These are phyloP conservation scores for Rhododendron ferrugineum DNA, from an alignment of 148 eudicot species.

Conservation along the genomic window DNA sequence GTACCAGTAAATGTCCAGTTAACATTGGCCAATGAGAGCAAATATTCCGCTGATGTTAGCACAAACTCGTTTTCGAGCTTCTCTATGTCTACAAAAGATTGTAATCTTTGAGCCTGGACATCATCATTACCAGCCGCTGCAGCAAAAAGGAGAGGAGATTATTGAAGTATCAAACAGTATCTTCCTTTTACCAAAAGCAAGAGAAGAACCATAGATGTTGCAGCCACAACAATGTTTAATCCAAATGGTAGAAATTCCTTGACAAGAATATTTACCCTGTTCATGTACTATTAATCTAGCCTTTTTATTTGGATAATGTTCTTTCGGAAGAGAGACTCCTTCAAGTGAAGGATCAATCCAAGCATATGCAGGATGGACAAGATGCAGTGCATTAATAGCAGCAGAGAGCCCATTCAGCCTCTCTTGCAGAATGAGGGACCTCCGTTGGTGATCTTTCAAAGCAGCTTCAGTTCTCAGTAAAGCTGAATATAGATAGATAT, in stretches of 20 bases:
- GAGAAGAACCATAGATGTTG: background rate
- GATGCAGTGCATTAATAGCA: conserved; percentile 89
- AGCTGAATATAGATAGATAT: conserved; percentile 69
- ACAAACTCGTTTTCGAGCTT: conserved; percentile 91
- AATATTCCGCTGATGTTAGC: conserved; percentile 71
- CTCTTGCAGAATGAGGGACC: conserved; percentile 72
- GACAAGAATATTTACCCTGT: conserved; percentile 42
- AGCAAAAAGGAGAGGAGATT: conserved; percentile 16
- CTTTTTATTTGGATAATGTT: conserved; percentile 67
- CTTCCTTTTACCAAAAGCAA: background rate
- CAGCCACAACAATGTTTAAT: background rate
- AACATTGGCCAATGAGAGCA: conserved; percentile 69
- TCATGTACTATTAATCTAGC: conserved; percentile 51
- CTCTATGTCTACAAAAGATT: conserved; percentile 53
- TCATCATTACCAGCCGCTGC: conserved; percentile 45
- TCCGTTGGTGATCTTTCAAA: conserved; percentile 41
- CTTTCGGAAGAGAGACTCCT: conserved; percentile 42
- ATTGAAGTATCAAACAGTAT: background rate
- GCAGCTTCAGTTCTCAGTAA: conserved; percentile 54
- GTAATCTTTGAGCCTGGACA: conserved; percentile 35
- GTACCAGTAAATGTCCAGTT: conserved; percentile 72
- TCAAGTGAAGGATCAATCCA: conserved; percentile 68
- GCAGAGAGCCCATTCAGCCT: conserved; percentile 84
- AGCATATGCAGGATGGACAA: conserved; percentile 85
- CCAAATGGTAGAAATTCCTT: background rate